Evolutionary conservation across 768 basidiomycete species (phyloP), one percentile per base, ranked within the genome.

Genomic region (Kwoniella sp.): DNA sequence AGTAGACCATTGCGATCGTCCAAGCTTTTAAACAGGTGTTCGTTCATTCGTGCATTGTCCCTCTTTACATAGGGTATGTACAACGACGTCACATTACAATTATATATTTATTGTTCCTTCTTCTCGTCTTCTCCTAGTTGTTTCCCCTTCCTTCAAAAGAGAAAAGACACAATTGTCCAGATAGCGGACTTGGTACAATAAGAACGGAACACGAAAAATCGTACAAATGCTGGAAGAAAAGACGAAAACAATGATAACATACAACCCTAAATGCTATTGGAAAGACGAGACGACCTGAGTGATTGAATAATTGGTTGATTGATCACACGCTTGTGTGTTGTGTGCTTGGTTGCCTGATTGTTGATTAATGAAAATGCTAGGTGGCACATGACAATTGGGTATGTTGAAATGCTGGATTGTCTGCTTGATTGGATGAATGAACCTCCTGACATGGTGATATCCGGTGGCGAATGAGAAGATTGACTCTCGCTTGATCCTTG

Each of bases 1-100:
- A n/a, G n/a, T n/a, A n/a, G n/a, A n/a, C n/a, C n/a, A n/a, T n/a
- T n/a, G n/a, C n/a, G n/a, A n/a, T n/a, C n/a, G n/a, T n/a, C n/a
- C n/a, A n/a, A n/a, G n/a, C n/a, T n/a, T n/a, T n/a, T n/a, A n/a
- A n/a, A n/a, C n/a, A n/a, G n/a, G n/a, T n/a, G n/a, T 33, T 44
- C 40, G 40, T 44, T 44, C 40, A 44, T 19, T 44, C 40, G 40
- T 44, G 40, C 40, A 44, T 44, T 44, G 40, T 19, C 40, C 40
- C 40, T 44, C 17, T 3, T 9, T 19, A 44, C 17, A 33, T 3
- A 44, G 40, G 40, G 40, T 44, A 44, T 44, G 40, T 44, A 44
- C 40, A 44, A 44, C 40, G 40, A 44, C 40, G 17, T 9, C 40
- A 4, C 17, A 44, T 44, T 19, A 9, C 3, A 44, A 44, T 44